Evolutionary conservation across 2,329 filamentous ascomycete genomes (phyloP), one percentile per base, ranked within the genome.

Genomic region (Uncinocarpus reesii): DNA sequence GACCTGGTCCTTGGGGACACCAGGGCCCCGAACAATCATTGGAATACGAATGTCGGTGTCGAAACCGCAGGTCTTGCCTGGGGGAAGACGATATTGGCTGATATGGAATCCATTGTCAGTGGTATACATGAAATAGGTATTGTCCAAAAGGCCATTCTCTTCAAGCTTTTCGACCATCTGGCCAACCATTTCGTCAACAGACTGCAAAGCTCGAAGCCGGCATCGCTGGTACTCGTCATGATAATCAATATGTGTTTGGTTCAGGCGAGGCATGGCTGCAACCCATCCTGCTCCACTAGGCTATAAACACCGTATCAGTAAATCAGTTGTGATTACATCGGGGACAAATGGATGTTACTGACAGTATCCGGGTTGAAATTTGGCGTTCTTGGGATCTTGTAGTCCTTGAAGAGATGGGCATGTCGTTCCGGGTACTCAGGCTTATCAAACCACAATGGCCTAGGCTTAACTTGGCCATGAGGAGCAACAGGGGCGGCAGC

Each of bases 401-500:
- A 70, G 16, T 77, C 71, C 7, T 41, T 41, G 37, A 41, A 86
- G 0, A 83, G 67, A 54, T 78, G 60, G 32, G 40, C 40, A 42
- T 42, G 40, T 32, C 28, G 24, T 11, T 16, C 28, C 16, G 40
- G 40, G 15, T 42, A 42, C 24, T 38, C 36, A 41, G 76, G 76
- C 2, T 67, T 65, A 15, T 68, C 64, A 52, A 72, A 66, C 1
- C 24, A 54, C 5, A 57, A 28, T 15, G 55, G 47, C 36, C 56
- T 53, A 28, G 46, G 29, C 21, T 56, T 56, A 7, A 57, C 59
- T 32, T 79, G 75, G 26, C 71, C 70, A 55, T 86, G 82, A 2
- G 82, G 82, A 0, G 76, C 80, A 10, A 80, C 73, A 0, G 82
- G 82, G 0, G 81, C 79, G 7, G 83, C 68, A 0, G 73, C 75